Conservation (phyloP, 345 rosid species). For the Gossypium ekmanianum region DNA sequence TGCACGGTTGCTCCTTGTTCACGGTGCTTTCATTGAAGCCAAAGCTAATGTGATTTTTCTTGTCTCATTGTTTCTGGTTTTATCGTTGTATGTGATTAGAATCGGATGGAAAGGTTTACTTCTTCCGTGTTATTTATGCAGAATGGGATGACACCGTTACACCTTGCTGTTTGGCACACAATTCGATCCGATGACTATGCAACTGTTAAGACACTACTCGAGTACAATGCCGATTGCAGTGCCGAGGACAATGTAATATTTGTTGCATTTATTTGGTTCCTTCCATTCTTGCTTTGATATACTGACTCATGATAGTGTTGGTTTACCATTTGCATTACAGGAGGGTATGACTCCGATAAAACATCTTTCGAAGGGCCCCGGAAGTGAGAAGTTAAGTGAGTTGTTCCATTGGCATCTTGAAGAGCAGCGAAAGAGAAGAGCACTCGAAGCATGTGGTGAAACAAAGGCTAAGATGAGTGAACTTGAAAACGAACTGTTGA, state of each 20-base stretch:
- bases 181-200: slow-evolving; percentile 68
- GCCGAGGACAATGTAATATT: slow-evolving; percentile 71
- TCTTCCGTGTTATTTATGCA: slow-evolving; percentile 28
- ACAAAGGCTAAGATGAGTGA: slow-evolving; percentile 86
- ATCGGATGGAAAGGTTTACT: slow-evolving; percentile 13
- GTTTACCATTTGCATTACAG: slow-evolving; percentile 36
- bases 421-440: slow-evolving; percentile 74
- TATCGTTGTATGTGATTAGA: slow-evolving; percentile 8
- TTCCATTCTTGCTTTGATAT: not conserved
- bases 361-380: slow-evolving; percentile 77
- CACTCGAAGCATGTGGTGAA: slow-evolving; percentile 70
- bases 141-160: slow-evolving; percentile 99
- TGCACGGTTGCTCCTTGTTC: slow-evolving; percentile 67
- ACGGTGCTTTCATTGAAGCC: slow-evolving; percentile 84
- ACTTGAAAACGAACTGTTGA: slow-evolving; percentile 66
- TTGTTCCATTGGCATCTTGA: slow-evolving; percentile 55
- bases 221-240: slow-evolving; percentile 79
- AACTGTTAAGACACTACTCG: slow-evolving; percentile 79
- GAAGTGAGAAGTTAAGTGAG: slow-evolving; percentile 63
- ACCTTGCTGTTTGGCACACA: slow-evolving; percentile 94
- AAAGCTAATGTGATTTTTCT: slow-evolving; percentile 64
- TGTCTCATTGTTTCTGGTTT: slow-evolving; percentile 7
- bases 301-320: slow-evolving; percentile 7
- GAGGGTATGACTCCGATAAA: slow-evolving; percentile 89
- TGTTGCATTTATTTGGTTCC: not conserved